Base-by-base conservation (phyloP, 108 stramenopile species). In the Stephanodiscus minutulus region DNA sequence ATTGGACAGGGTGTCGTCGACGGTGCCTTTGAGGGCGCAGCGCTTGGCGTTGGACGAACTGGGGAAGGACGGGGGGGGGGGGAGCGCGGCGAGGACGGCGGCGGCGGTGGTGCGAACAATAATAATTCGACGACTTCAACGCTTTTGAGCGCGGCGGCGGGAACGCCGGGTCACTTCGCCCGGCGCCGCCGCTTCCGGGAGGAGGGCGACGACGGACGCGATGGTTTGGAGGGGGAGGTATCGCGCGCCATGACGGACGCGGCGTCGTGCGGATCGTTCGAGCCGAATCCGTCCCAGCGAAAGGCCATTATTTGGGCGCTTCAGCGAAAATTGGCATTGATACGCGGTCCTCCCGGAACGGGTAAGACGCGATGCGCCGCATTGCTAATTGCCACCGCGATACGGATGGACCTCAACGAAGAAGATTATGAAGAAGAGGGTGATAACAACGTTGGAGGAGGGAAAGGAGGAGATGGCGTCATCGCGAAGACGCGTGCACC, bases 341-440 rank as follows among this genome's bases (percentile, higher is more conserved):
- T 91, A 46, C 64, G 80, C 17, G 89, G 87, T 5, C 89, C 89
- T 20, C 86, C 89, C 0, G 90, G 87, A 13, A 76, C 75, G 1
- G 76, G 68, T 0, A 70, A 77, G 44, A 91, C 89, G 2, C 59
- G 86, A 37, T 64, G 70, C 10, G 86, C 90, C 8, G 77, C 83
- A 17, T 54, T 87, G 11, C 68, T 91, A 41, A 83, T 91, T 4
- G 57, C 86, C 0, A 74, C 84, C 2, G 87, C 86, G 21, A 47
- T 88, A 41, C 54, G 71, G 62, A 61, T 87, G 67, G 61, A 69
- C 18, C 15, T 48, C 20, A 79, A 60, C 41, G 50, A 41, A 43
- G 22, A 24, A 44, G 33, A 7, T n/a, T n/a, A n/a, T 10, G 54
- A 59, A 0, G 7, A 24, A 12, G 66, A 39, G 21, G 18, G 62